phyloP scores from a whole-genome alignment of 345 rosid species.

The Arabidopsis thaliana region DNA sequence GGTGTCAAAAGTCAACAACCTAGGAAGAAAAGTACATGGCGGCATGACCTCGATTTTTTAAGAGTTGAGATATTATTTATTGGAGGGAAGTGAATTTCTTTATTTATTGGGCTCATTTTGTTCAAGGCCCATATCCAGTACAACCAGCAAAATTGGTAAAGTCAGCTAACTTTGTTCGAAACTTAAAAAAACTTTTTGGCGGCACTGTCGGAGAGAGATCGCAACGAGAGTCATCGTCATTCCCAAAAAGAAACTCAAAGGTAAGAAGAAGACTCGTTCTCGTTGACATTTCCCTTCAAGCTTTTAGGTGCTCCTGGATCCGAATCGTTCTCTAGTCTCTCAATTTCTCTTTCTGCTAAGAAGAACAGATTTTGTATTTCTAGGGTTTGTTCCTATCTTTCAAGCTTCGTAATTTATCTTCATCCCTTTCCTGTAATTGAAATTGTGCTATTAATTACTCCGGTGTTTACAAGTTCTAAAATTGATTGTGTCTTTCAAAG shows the following conservation, averaged over 20 bases:
- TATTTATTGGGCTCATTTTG: too few relatives aligned
- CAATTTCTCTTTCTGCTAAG: background rate
- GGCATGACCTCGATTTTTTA: too few relatives aligned
- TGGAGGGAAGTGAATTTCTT: too few relatives aligned
- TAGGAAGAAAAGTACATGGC: too few relatives aligned
- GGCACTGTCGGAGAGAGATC: background rate
- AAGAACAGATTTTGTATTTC: background rate
- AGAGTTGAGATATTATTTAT: too few relatives aligned
- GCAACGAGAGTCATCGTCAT: conserved; percentile 25
- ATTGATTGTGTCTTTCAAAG: conserved; percentile 7
- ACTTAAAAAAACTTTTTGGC: too few relatives aligned
- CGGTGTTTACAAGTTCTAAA: background rate
- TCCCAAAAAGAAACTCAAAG: conserved; percentile 21
- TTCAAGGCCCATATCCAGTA: too few relatives aligned
- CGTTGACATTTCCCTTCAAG: too few relatives aligned
- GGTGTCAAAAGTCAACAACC: too few relatives aligned
- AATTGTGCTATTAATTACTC: background rate
- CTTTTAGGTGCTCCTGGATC: background rate
- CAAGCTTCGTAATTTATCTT: conserved; percentile 3
- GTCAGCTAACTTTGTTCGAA: too few relatives aligned
- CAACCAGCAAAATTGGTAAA: too few relatives aligned
- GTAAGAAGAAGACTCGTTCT: conserved; percentile 2
- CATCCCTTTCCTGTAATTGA: too few relatives aligned
- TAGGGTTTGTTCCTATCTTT: conserved; percentile 30
- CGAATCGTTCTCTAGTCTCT: conserved; percentile 18